Evolutionary conservation across 2,329 filamentous ascomycete species (phyloP), one percentile per base, ranked within the genome.

Genomic region (Teratosphaeria gauchensis): DNA sequence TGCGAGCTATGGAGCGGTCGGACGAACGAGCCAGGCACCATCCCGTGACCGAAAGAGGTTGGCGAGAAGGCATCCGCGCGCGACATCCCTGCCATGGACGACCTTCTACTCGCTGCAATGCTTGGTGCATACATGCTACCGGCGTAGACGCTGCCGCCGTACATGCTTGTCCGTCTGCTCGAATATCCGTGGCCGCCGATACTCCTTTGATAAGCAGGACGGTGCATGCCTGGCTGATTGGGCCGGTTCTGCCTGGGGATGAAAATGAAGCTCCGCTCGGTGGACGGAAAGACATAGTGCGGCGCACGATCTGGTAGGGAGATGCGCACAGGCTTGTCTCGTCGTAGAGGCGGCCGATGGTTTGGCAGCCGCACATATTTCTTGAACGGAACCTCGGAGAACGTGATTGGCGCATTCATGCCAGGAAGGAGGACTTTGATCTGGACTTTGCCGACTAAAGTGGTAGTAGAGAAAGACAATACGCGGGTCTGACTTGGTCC

Each of bases 321-420:
- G 65, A 99, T 90, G 55, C 94, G 87, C 48, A 97, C 94, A 7
- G 94, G 94, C 72, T 97, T 99, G 77, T 99, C 94, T 67, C 94
- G 87, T 62, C 94, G 88, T 54, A 99, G 82, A 56, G 94, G 94
- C 21, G 94, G 94, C 24, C 94, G 86, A 74, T 97, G 94, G 71
- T 97, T 90, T 21, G 94, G 94, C 54, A 99, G 83, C 66, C 92
- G 91, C 48, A 91, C 96, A 74, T 99, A 92, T 69, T 94, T 89
- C 73, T 90, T 94, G 64, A 95, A 85, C 53, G 89, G 84, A 63
- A 95, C 84, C 62, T 86, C 86, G 32, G 89, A 79, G 71, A 92
- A 90, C 51, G 83, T 76, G 53, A 87, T 82, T 5, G 90, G 83
- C 32, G 82, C 80, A 66, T 85, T 83, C 83, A 95, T 88, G 24